These are phyloP conservation scores for Botrytis deweyae DNA, from an alignment of 2,329 filamentous ascomycete species.

Conservation along the genomic window DNA sequence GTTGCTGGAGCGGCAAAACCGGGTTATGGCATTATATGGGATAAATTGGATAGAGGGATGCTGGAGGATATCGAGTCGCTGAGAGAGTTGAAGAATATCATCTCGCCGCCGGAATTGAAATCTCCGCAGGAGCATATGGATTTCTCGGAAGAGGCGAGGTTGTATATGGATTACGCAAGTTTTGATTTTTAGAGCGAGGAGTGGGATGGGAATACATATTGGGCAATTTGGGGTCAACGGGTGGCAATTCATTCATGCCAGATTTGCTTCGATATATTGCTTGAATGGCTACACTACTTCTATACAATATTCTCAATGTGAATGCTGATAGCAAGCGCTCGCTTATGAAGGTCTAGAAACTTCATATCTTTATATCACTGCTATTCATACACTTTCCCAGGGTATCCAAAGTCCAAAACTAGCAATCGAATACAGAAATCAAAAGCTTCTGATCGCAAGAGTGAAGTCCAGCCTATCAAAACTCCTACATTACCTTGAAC, in stretches of 20 bases:
- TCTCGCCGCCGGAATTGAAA: conserved; percentile 18
- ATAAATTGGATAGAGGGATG: conserved; percentile 40
- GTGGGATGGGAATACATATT: not conserved
- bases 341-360: not conserved
- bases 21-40: conserved; percentile 42
- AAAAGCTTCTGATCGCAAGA: not conserved
- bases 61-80: conserved; percentile 40
- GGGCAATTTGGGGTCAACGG: not conserved
- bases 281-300: not conserved
- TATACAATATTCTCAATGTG: not conserved
- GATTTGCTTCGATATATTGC: not conserved
- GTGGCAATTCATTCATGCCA: not conserved
- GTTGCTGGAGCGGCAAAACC: conserved; percentile 40
- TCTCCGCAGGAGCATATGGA: conserved; percentile 17
- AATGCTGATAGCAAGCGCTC: not conserved
- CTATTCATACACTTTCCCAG: not conserved
- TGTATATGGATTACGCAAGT: conserved; percentile 19
- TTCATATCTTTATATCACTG: not conserved
- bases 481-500: not conserved
- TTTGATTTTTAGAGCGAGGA: conserved; percentile 12
- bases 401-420: too few relatives aligned
- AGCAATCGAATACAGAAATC: not conserved
- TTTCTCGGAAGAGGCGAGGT: conserved; percentile 15
- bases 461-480: not conserved
- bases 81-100: conserved; percentile 24